A percentile compares a stretch with the other conserved stretches of the same genome.
These are phyloP conservation scores for Zygoascus flipseniorum DNA, from an alignment of 805 yeast genomes.

Conservation along the genomic window DNA sequence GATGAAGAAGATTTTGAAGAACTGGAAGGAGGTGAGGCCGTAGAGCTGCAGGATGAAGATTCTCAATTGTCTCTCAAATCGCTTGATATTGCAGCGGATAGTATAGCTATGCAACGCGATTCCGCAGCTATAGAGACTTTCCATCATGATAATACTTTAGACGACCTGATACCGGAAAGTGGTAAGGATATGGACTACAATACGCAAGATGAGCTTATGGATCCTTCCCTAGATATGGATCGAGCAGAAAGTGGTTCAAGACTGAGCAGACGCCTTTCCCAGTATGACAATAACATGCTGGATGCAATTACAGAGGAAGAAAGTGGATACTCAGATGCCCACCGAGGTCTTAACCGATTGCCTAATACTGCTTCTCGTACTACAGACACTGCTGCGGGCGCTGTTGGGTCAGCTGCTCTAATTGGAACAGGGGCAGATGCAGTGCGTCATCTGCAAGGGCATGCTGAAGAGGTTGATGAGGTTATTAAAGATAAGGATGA, in stretches of 20 bases:
- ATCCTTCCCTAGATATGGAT: not conserved
- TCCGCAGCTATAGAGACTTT: not conserved
- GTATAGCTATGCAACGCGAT: not conserved
- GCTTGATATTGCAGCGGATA: not conserved
- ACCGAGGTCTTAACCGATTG: not conserved
- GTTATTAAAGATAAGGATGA: constrained; percentile 24
- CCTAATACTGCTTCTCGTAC: not conserved
- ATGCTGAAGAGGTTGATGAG: not conserved
- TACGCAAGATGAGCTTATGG: not conserved
- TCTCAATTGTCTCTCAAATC: not conserved
- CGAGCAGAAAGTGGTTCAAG: not conserved
- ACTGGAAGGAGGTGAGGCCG: not conserved
- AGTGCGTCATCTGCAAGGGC: not conserved
- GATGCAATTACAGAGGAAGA: constrained; percentile 6
- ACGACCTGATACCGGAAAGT: not conserved
- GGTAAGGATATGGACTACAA: not conserved
- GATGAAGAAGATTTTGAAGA: constrained; percentile 12
- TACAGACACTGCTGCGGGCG: constrained; percentile 1
- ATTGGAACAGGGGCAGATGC: not conserved
- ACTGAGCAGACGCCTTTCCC: not conserved
- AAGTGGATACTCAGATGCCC: not conserved
- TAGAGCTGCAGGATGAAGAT: not conserved
- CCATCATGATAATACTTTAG: not conserved
- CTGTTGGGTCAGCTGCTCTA: not conserved
- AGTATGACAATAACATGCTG: constrained; percentile 1